Evolutionary conservation across 805 yeast genomes (phyloP).

Genomic region (Candida montana): DNA sequence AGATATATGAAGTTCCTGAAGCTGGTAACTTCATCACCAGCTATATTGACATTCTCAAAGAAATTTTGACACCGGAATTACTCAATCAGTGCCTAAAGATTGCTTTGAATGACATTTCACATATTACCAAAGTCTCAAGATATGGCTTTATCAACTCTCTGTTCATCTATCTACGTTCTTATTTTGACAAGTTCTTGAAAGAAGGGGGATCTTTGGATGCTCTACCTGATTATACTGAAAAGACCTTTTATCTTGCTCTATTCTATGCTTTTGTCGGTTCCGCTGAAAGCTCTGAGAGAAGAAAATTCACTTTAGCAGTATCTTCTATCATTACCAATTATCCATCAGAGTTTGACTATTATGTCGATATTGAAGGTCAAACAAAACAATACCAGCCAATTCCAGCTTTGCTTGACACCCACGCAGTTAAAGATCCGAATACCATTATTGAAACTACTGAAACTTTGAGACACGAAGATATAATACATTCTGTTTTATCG

Average conservation of each 20-base stretch:
- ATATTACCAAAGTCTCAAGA: conserved; percentile 1
- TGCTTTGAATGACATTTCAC: conserved; percentile 1
- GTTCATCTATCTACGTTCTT: neutral
- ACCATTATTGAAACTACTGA: conserved; percentile 75
- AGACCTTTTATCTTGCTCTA: neutral
- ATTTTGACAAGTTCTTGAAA: conserved; percentile 1
- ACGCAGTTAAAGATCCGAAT: conserved; percentile 51
- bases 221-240: conserved; percentile 1
- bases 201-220: neutral
- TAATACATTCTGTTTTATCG: conserved; percentile 51
- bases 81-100: neutral
- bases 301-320: conserved; percentile 18
- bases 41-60: neutral
- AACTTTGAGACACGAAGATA: conserved; percentile 59
- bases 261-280: conserved; percentile 23
- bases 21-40: neutral
- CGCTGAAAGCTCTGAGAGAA: conserved; percentile 24
- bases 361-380: conserved; percentile 39
- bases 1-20: neutral
- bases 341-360: conserved; percentile 26
- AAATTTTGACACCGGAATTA: neutral
- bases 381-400: conserved; percentile 49
- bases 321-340: conserved; percentile 15
- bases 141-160: conserved; percentile 1
- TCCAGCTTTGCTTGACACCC: conserved; percentile 28